phyloP scores from a whole-genome alignment of 345 rosid genomes.

The Brassica juncea region DNA sequence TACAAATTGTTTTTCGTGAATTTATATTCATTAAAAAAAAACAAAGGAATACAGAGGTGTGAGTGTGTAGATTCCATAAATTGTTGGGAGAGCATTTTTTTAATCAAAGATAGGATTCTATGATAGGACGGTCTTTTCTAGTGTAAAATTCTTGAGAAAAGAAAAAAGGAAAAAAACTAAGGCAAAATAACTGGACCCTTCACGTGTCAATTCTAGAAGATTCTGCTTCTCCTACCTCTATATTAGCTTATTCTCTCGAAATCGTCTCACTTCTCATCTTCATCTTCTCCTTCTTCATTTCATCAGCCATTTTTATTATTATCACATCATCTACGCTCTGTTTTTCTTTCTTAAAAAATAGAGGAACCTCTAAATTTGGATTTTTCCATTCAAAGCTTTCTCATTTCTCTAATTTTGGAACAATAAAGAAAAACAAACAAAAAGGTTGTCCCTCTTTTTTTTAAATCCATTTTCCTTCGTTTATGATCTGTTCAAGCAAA shows the following conservation, averaged over 20 bases:
- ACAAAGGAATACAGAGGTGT: neutral
- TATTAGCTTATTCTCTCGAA: neutral
- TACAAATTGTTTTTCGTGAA: no score
- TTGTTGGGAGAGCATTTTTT: conserved; percentile 8
- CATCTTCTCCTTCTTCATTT: neutral
- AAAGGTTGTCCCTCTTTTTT: neutral
- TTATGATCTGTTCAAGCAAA: conserved; percentile 43
- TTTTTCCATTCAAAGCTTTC: neutral
- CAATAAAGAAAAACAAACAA: neutral
- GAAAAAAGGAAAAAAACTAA: neutral
- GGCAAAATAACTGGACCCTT: neutral
- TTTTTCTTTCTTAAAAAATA: conserved; percentile 4
- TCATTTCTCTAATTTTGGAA: conserved; percentile 30
- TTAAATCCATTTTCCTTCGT: neutral
- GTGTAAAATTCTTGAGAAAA: neutral
- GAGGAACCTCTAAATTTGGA: conserved; percentile 31
- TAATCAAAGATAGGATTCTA: conserved; percentile 14
- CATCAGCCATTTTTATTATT: conserved; percentile 6
- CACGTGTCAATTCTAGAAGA: conserved; percentile 32
- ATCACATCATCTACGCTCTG: neutral
- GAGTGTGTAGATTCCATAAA: neutral
- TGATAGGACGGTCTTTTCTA: conserved; percentile 7
- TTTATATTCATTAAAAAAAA: neutral
- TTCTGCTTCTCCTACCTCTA: conserved; percentile 1
- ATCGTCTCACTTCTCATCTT: conserved; percentile 4